phyloP scores from a whole-genome alignment of 129 eudicot genomes.

The Rutidosis leptorrhynchoides region DNA sequence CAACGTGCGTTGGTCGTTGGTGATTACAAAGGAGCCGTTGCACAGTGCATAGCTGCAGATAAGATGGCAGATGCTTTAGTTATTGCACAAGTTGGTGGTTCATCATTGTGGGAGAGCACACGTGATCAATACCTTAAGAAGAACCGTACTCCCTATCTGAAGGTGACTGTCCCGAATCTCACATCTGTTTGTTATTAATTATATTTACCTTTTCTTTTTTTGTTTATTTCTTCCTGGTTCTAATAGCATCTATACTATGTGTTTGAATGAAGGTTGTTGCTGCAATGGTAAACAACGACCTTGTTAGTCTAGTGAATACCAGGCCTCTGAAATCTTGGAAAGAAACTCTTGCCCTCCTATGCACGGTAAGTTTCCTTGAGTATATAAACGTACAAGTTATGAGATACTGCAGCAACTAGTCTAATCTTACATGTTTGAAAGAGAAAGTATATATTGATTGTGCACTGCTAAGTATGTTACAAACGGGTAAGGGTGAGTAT shows the following conservation, averaged over 20 bases:
- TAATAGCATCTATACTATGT: no score
- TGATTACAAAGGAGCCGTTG: constrained; percentile 89
- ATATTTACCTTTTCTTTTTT: neutral
- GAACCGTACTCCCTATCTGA: constrained; percentile 70
- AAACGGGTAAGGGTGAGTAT: no score
- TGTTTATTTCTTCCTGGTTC: no score
- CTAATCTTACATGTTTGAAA: no score
- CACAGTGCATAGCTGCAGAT: constrained; percentile 75
- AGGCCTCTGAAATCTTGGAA: constrained; percentile 96
- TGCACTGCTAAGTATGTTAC: no score
- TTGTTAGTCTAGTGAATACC: constrained; percentile 74
- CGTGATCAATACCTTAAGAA: constrained; percentile 79
- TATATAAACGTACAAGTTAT: neutral
- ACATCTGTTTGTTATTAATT: no score
- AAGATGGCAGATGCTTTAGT: constrained; percentile 96
- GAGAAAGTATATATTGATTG: no score
- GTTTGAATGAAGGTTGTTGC: no score
- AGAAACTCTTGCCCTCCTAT: constrained; percentile 92
- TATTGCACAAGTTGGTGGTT: constrained; percentile 90
- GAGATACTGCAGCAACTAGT: no score
- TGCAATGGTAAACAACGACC: constrained; percentile 92
- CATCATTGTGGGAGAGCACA: constrained; percentile 86
- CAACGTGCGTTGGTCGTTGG: constrained; percentile 96
- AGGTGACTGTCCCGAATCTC: no score
- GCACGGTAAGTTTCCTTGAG: no score